Base-by-base conservation (phyloP, 441 rosid species). In the Brassica balearica region DNA sequence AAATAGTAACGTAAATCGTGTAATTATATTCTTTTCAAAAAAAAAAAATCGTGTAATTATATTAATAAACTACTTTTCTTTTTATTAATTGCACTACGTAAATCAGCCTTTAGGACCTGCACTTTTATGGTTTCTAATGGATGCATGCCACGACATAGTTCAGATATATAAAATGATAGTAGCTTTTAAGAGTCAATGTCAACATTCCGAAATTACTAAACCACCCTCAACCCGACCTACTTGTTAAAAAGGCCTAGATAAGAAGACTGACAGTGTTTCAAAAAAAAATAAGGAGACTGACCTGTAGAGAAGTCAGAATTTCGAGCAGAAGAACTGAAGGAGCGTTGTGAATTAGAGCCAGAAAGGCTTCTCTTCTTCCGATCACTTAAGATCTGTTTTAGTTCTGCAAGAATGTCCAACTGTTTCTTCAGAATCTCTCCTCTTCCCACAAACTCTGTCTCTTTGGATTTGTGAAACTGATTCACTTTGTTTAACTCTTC, bases 401-500 rank as follows among this genome's bases (percentile, higher is more conserved):
- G 85, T 61, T 94, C 94, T 58, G 88, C 19, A 80, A 96, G 79
- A 67, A 89, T 91, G 41, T 88, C 86, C 0, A 92, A 87, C 72
- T 94, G 99, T 83, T 88, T 92, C 78, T 82, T 87, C 14, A 96
- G 85, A 65, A 77, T 81, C 74, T 90, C 94, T 56, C 95, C 98
- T 80, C 93, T 96, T 51, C 90, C 97, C 2, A 91, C 68, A 43
- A 96, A 90, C 82, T 96, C 99, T 10, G 81, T 83, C 81, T 96
- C 99, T 81, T 82, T 90, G 0, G 73, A 72, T 82, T 82, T 89
- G 87, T 94, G 89, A 76, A 96, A 96, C 67, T 84, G 88, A 85
- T 94, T 94, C 82, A 94, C 98, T 72, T 92, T 94, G 72, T 89
- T 87, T 5, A 94, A 82, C 72, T 96, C 99, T 34, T 86, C 93